A percentile compares a stretch with the other conserved stretches of the same genome.
phyloP scores from a whole-genome alignment of 495 filamentous ascomycete species.

The Neurospora sp. region DNA sequence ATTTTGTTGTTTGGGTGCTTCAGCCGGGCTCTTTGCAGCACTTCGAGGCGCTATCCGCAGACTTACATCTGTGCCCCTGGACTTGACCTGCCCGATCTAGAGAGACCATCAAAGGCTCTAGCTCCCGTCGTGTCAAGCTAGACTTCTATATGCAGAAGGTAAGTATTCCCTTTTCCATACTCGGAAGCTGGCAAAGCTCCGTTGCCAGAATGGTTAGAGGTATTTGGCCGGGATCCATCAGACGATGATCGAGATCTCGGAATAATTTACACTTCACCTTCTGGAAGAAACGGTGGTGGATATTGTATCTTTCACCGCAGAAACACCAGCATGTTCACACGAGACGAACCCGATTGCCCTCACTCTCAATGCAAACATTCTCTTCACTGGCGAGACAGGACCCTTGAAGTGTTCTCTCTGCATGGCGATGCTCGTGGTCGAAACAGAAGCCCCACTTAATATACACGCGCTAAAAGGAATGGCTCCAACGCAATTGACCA shows the following conservation, averaged over 20 bases:
- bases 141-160: too few relatives aligned
- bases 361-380: not conserved
- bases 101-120: not conserved
- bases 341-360: not conserved
- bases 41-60: not conserved
- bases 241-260: not conserved
- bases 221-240: not conserved
- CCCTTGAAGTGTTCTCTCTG: not conserved
- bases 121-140: too few relatives aligned
- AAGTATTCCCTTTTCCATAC: not conserved
- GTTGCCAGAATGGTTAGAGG: not conserved
- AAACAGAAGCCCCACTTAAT: not conserved
- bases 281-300: not conserved
- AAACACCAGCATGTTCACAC: not conserved
- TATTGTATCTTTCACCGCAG: not conserved
- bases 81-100: not conserved
- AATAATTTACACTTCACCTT: not conserved
- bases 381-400: not conserved
- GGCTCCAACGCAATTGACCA: not conserved
- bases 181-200: not conserved
- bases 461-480: not conserved
- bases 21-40: not conserved
- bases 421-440: not conserved
- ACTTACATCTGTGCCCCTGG: not conserved
- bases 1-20: not conserved